Evolutionary conservation across 2,329 filamentous ascomycete genomes (phyloP), one percentile per base, ranked within the genome.

Genomic region (Sordariomycetes sp.): DNA sequence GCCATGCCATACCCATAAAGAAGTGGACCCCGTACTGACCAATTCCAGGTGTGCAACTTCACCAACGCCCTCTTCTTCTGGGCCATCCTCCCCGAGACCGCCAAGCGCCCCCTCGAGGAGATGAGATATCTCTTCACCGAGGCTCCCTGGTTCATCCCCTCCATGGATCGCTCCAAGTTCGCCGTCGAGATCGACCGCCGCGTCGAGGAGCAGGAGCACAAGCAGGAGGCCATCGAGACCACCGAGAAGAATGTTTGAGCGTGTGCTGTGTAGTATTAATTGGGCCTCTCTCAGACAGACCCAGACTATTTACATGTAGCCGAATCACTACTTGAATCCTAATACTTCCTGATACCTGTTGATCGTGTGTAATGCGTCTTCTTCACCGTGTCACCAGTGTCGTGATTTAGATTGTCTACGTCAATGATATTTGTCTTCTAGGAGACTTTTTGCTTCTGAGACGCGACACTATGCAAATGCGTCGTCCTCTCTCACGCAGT

Each of bases 61-160:
- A 69, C 67, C 58, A 70, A 70, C 58, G 68, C 68, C 52, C 1
- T 70, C 34, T 70, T 65, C 62, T 88, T 88, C 73, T 88, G 81
- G 75, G 73, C 77, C 2, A 68, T 87, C 54, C 73, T 87, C 48
- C 85, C 85, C 0, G 85, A 87, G 69, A 88, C 85, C 0, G 77
- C 77, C 56, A 79, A 77, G 62, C 72, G 82, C 17, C 79, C 84
- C 0, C 74, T 87, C 1, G 85, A 87, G 64, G 83, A 86, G 69
- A 86, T 86, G 83, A 81, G 84, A 62, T 77, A 79, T 58, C 72
- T 86, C 52, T 86, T 86, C 67, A 79, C 76, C n/a, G 74, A 85
- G 63, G 80, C 84, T 0, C 84, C 84, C 2, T 73, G 78, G 64
- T 80, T 87, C 62, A 80, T 87, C 4, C 83, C 35, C 1, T 74